Percentiles rank a stretch among this genome's conserved stretches.
Evolutionary conservation across 108 stramenopile genomes (phyloP).

Genomic region (Pseudonitzschia multiseries): DNA sequence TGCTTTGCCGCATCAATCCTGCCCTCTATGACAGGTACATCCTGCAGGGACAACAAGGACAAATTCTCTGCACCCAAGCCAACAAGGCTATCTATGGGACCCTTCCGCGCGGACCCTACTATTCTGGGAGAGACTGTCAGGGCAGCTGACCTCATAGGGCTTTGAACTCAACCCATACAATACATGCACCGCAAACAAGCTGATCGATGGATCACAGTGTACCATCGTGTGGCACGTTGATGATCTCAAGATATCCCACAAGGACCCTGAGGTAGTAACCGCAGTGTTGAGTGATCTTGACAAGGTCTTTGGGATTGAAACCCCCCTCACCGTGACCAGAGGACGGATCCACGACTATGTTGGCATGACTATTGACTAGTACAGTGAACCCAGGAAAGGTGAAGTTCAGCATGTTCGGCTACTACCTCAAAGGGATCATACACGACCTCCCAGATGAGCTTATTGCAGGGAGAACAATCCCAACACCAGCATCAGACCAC

Average conservation of each 20-base stretch:
- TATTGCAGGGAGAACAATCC: too few species aligned
- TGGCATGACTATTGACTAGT: conserved; percentile 46
- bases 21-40: conserved; percentile 3
- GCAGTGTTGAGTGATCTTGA: not conserved
- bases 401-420: too few species aligned
- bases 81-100: conserved; percentile 48
- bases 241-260: conserved; percentile 41
- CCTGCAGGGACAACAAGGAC: conserved; percentile 21
- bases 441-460: too few species aligned
- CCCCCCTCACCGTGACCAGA: conserved; percentile 13
- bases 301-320: conserved; percentile 25
- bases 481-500: too few species aligned
- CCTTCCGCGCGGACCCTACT: conserved; percentile 34
- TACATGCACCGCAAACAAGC: conserved; percentile 51
- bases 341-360: conserved; percentile 40
- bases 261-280: conserved; percentile 17
- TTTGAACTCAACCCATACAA: conserved; percentile 56
- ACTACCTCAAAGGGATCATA: too few species aligned
- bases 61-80: conserved; percentile 39
- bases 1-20: conserved; percentile 14
- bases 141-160: conserved; percentile 27
- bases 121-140: conserved; percentile 27
- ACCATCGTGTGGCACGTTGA: conserved; percentile 30
- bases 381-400: not conserved
- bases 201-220: conserved; percentile 11